phyloP scores from a whole-genome alignment of 129 eudicot genomes.

The Rutidosis leptorrhynchoides region DNA sequence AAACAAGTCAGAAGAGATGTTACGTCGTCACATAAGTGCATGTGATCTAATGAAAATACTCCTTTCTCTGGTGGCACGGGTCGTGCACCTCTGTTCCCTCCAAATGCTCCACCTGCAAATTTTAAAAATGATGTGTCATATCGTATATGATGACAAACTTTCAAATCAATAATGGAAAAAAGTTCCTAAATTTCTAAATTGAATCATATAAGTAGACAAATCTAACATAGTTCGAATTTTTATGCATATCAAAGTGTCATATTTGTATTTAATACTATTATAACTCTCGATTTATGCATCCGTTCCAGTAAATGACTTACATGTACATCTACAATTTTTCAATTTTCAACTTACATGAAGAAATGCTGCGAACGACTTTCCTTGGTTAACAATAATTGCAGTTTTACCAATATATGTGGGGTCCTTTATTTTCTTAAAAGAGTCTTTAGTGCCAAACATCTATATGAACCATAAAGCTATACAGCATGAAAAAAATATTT shows the following conservation, averaged over 20 bases:
- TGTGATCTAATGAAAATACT: conserved; percentile 44
- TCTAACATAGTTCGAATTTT: too few relatives aligned
- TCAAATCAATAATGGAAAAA: too few relatives aligned
- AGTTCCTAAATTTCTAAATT: conserved; percentile 7
- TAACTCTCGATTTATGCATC: not conserved
- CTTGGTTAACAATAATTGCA: too few relatives aligned
- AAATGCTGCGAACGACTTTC: not conserved
- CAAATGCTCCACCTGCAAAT: conserved; percentile 85
- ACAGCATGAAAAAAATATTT: not conserved
- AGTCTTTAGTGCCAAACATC: too few relatives aligned
- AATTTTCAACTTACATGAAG: not conserved
- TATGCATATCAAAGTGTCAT: not conserved
- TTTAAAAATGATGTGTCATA: too few relatives aligned
- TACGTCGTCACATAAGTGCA: conserved; percentile 83
- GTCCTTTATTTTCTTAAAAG: too few relatives aligned
- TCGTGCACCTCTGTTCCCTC: conserved; percentile 77
- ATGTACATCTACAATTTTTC: not conserved
- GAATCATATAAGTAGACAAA: not conserved
- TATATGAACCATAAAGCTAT: not conserved
- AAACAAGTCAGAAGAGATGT: too few relatives aligned
- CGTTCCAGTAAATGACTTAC: too few relatives aligned
- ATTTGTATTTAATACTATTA: too few relatives aligned
- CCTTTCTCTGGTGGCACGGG: conserved; percentile 82
- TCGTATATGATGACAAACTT: too few relatives aligned
- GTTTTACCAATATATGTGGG: too few relatives aligned